These are phyloP conservation scores for Termitomyces sp. DNA, from an alignment of 768 basidiomycete species.

Conservation along the genomic window DNA sequence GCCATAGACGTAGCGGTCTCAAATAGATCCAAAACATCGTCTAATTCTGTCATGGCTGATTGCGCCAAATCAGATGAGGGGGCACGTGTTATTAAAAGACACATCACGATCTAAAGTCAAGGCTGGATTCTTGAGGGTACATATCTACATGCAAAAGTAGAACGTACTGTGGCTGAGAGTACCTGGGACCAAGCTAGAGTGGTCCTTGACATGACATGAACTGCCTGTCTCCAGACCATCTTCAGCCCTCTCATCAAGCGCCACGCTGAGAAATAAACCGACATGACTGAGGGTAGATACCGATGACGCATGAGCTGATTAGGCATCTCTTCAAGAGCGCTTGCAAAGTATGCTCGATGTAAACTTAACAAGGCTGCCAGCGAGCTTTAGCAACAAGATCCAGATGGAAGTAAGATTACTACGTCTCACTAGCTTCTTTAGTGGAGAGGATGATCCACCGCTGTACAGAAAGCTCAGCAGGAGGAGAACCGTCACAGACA, in stretches of 20 bases:
- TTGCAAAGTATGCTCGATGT: slow-evolving; percentile 64
- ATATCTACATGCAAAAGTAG: background rate
- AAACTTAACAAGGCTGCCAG: slow-evolving; percentile 52
- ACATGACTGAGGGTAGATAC: slow-evolving; percentile 65
- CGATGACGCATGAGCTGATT: slow-evolving; percentile 52
- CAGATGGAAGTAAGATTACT: background rate
- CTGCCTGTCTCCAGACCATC: slow-evolving; percentile 32
- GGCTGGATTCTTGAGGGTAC: background rate
- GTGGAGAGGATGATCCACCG: slow-evolving; percentile 35
- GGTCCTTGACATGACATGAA: slow-evolving; percentile 38
- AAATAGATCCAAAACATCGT: slow-evolving; percentile 37
- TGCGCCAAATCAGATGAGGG: slow-evolving; percentile 42
- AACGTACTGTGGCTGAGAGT: slow-evolving; percentile 57
- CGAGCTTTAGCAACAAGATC: background rate
- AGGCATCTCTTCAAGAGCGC: slow-evolving; percentile 56
- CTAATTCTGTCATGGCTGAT: slow-evolving; percentile 43
- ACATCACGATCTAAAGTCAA: slow-evolving; percentile 47
- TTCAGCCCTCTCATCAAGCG: slow-evolving; percentile 47
- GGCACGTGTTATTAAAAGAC: slow-evolving; percentile 45
- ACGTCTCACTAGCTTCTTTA: slow-evolving; percentile 45
- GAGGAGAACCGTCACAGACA: slow-evolving; percentile 15
- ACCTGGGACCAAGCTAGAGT: slow-evolving; percentile 61
- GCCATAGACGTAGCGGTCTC: slow-evolving; percentile 39
- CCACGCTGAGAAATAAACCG: slow-evolving; percentile 70
- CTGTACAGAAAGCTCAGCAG: slow-evolving; percentile 28